Percentiles rank a stretch among this genome's conserved stretches.
phyloP scores from a whole-genome alignment of 139 green algal species.

The Chlamydomonas sp. region DNA sequence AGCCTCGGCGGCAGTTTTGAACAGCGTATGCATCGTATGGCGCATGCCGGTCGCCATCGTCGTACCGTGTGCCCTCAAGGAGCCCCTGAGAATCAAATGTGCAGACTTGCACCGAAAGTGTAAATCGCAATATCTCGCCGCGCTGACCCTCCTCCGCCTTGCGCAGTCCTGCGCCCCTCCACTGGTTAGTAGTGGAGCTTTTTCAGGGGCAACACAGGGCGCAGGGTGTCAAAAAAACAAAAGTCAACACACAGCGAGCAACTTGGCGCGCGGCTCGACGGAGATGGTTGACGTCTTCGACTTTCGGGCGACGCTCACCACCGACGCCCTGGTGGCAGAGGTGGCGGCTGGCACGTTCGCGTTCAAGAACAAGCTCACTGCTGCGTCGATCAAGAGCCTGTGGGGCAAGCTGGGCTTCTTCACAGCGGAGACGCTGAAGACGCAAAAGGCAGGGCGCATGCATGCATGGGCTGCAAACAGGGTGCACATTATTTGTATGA shows the following conservation, averaged over 20 bases:
- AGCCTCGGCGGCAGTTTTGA: slow-evolving; percentile 37
- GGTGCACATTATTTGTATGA: too few relatives aligned
- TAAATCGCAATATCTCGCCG: too few relatives aligned
- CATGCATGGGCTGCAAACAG: slow-evolving; percentile 10
- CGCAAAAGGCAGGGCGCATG: slow-evolving; percentile 25
- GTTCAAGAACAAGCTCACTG: slow-evolving; percentile 36
- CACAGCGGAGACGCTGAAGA: slow-evolving; percentile 17
- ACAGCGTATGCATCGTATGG: slow-evolving; percentile 28
- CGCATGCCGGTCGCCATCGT: too few relatives aligned
- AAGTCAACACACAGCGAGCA: background rate
- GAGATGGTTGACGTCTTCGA: background rate
- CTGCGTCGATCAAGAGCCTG: slow-evolving; percentile 19
- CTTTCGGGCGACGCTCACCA: slow-evolving; percentile 12
- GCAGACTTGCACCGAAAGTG: too few relatives aligned
- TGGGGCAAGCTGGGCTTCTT: slow-evolving; percentile 34
- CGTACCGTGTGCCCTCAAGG: too few relatives aligned
- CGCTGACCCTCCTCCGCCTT: too few relatives aligned
- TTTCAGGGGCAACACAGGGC: too few relatives aligned
- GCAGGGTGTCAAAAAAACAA: too few relatives aligned
- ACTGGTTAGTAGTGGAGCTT: too few relatives aligned
- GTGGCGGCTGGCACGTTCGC: slow-evolving; percentile 25
- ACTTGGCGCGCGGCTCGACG: background rate
- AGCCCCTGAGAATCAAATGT: too few relatives aligned
- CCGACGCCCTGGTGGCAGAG: slow-evolving; percentile 22
- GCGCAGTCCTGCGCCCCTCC: too few relatives aligned